Base-by-base conservation (phyloP, 2,329 filamentous ascomycete genomes). In the Waltergamsia citrina region DNA sequence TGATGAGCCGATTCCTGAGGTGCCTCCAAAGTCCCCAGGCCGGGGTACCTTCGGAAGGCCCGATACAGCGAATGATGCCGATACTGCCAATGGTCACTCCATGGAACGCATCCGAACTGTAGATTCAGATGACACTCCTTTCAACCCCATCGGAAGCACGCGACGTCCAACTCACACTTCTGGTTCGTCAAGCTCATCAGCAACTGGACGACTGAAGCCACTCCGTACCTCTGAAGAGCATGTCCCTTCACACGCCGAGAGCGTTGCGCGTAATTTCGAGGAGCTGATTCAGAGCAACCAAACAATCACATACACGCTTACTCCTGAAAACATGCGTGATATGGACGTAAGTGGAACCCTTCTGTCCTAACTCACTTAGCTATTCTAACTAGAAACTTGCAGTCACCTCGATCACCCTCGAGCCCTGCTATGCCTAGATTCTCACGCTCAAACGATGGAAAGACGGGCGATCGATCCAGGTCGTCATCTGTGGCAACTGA, bases 261-360 rank as follows among this genome's bases (percentile, higher is more conserved):
- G 79, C 38, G 73, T 80, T 32, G 71, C 74, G 8, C 74, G 71
- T 30, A 77, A 82, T 45, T 81, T 92, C 47, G 85, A 92, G 49
- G 72, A 87, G 45, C 65, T 90, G 33, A 88, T 92, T 41, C 76
- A 84, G 37, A 87, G 84, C 53, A 81, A 86, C 45, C 76, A 87
- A 50, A 90, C 85, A 2, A 78, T 90, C 28, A 84, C 85, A 46
- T 90, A 82, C 52, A 90, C 85, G 2, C 65, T 90, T 19, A 92
- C 85, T 0, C 84, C 85, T 0, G 78, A 83, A 49, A 84, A 71
- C 44, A 85, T 90, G 72, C 78, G 82, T 40, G 73, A 84, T 43
- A 78, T 84, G 46, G 78, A 85, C 54, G 81, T 84, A 61, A 60
- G 73, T 64, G 15, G 12, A 20, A 31, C 26, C 28, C 18, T 24